Evolutionary conservation across 371 early-diverging fungal genomes (phyloP).

Genomic region (Saksenaea vasiformis): DNA sequence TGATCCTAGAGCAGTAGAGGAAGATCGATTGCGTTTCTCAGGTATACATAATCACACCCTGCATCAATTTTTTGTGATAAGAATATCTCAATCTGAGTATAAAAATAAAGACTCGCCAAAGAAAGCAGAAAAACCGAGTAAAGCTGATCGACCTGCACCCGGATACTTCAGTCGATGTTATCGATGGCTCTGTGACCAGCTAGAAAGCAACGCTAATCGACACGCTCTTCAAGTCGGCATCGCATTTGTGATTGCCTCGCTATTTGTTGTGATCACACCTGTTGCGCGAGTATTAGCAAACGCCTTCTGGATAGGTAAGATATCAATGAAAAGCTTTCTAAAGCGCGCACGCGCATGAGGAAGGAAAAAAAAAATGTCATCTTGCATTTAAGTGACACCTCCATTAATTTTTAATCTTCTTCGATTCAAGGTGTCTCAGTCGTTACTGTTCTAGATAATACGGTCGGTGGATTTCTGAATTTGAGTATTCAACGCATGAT

Average conservation of each 20-base stretch:
- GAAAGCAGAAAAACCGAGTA: neutral
- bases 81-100: neutral
- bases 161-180: neutral
- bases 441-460: constrained; percentile 38
- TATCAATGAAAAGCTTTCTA: neutral
- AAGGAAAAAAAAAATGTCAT: no score
- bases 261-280: constrained; percentile 13
- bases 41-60: neutral
- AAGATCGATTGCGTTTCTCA: neutral
- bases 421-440: constrained; percentile 31
- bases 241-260: constrained; percentile 14
- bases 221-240: constrained; percentile 20
- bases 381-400: no score
- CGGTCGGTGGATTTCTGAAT: constrained; percentile 35
- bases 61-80: neutral
- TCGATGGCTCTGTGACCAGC: neutral
- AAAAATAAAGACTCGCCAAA: neutral
- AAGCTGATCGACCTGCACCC: neutral
- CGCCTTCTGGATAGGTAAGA: constrained; percentile 23
- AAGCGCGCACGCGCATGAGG: no score
- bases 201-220: constrained; percentile 12
- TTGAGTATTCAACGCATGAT: constrained; percentile 36
- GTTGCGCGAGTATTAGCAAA: constrained; percentile 13
- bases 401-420: neutral
- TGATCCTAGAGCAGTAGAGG: neutral